Conservation (phyloP, 371 early-diverging fungal species). For the Funneliformis caledonium region DNA sequence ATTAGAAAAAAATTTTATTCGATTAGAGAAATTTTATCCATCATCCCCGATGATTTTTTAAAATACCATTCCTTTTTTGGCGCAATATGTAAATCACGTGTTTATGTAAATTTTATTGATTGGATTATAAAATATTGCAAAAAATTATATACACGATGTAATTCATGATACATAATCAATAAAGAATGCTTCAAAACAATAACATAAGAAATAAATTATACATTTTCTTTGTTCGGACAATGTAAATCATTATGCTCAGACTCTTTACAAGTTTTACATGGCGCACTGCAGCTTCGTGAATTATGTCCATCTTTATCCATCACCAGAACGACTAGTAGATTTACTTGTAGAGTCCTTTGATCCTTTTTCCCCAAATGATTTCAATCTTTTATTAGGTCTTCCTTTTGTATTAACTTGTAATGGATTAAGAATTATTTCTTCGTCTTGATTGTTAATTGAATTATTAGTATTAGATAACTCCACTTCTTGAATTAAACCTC, state of each 20-base stretch:
- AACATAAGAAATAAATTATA: neutral
- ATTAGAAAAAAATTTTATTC: too few species aligned
- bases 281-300: neutral
- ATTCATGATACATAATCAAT: too few species aligned
- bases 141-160: too few species aligned
- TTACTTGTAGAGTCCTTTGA: neutral
- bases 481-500: conserved; percentile 1
- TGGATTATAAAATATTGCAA: too few species aligned
- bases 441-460: neutral
- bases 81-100: neutral
- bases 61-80: too few species aligned
- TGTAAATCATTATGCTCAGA: neutral
- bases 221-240: neutral
- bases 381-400: neutral
- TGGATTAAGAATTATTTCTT: neutral
- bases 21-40: too few species aligned
- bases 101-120: too few species aligned
- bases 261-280: neutral
- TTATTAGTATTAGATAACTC: neutral
- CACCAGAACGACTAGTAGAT: too few species aligned
- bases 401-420: neutral
- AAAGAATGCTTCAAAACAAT: too few species aligned
- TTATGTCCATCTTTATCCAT: neutral
- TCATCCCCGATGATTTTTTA: too few species aligned
- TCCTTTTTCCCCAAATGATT: neutral